phyloP scores from a whole-genome alignment of 495 filamentous ascomycete genomes.

The Penicillium turbatum region DNA sequence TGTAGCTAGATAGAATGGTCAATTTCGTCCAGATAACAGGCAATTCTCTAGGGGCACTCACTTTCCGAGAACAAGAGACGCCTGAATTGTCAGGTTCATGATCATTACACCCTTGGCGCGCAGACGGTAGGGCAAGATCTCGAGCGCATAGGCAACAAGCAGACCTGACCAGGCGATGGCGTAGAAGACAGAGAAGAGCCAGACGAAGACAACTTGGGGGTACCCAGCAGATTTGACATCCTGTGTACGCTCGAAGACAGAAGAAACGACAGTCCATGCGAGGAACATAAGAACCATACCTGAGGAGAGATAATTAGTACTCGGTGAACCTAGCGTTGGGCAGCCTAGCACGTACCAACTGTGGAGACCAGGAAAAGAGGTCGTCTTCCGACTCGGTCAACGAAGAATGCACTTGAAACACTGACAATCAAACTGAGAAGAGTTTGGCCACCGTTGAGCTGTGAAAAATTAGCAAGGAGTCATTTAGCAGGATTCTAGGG shows the following conservation, averaged over 20 bases:
- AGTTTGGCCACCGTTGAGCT: constrained; percentile 21
- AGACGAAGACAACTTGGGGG: constrained; percentile 55
- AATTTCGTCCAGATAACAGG: neutral
- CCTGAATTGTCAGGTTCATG: constrained; percentile 57
- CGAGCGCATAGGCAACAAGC: constrained; percentile 56
- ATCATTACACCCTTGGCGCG: constrained; percentile 65
- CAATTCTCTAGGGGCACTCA: constrained; percentile 23
- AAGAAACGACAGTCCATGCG: constrained; percentile 51
- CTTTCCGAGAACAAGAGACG: constrained; percentile 50
- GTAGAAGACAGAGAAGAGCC: constrained; percentile 52
- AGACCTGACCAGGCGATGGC: constrained; percentile 57
- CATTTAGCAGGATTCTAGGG: neutral
- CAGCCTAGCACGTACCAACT: constrained; percentile 19
- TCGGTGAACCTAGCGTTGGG: neutral
- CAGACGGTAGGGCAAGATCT: constrained; percentile 61
- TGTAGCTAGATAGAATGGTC: constrained; percentile 8
- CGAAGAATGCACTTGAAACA: constrained; percentile 49
- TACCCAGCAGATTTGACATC: constrained; percentile 44
- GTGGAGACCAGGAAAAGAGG: constrained; percentile 54
- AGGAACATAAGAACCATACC: constrained; percentile 53
- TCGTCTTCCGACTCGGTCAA: constrained; percentile 54
- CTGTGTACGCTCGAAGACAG: constrained; percentile 46
- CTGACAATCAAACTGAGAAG: constrained; percentile 44
- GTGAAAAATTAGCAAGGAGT: neutral
- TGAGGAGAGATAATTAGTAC: neutral